These are phyloP conservation scores for Pseudocercospora eumusae DNA, from an alignment of 2,329 filamentous ascomycete species.

Conservation along the genomic window DNA sequence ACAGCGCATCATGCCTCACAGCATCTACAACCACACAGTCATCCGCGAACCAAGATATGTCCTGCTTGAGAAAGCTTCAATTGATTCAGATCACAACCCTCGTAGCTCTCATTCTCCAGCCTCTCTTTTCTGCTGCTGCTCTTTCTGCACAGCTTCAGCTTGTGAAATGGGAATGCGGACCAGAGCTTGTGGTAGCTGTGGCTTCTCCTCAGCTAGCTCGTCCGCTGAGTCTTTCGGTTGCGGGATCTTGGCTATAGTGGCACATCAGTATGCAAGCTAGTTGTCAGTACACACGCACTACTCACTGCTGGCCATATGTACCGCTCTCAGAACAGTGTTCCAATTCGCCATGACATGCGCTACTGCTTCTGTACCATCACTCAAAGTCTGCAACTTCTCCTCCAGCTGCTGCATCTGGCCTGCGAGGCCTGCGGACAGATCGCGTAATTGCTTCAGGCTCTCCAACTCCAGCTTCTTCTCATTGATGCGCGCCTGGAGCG, in stretches of 20 bases:
- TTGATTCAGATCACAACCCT: neutral
- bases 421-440: slow-evolving; percentile 75
- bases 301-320: slow-evolving; percentile 79
- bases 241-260: slow-evolving; percentile 62
- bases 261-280: neutral
- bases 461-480: slow-evolving; percentile 85
- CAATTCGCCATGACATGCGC: slow-evolving; percentile 83
- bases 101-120: slow-evolving; percentile 21
- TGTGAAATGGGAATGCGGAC: slow-evolving; percentile 84
- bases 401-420: slow-evolving; percentile 81
- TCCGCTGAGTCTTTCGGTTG: slow-evolving; percentile 56
- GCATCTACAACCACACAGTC: neutral
- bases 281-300: neutral
- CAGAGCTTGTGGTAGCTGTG: slow-evolving; percentile 72
- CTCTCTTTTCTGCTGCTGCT: slow-evolving; percentile 30
- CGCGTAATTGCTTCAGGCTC: slow-evolving; percentile 73
- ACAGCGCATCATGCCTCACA: neutral
- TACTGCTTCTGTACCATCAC: slow-evolving; percentile 81
- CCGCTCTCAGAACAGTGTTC: slow-evolving; percentile 81
- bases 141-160: slow-evolving; percentile 36
- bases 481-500: slow-evolving; percentile 72
- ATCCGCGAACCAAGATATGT: neutral
- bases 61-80: neutral
- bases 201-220: slow-evolving; percentile 39
- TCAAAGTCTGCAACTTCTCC: slow-evolving; percentile 73